Conservation (phyloP, 2,329 filamentous ascomycete genomes). For the Fusarium mangiferae region DNA sequence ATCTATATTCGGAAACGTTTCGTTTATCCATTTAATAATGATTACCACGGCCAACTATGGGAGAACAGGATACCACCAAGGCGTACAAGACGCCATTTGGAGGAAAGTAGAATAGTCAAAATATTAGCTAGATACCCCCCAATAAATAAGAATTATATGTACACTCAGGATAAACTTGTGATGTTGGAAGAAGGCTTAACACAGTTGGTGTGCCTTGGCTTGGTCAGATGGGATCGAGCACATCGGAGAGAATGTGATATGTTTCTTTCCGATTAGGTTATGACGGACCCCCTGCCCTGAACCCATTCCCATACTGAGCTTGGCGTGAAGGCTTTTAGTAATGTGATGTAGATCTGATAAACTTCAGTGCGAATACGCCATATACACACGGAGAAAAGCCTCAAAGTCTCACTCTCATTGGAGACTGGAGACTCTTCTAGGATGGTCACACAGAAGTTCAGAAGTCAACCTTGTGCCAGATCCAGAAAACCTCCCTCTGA, state of each 20-base stretch:
- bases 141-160: background rate
- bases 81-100: background rate
- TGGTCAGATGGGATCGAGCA: background rate
- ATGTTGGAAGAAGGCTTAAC: background rate
- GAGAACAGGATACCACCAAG: constrained; percentile 1
- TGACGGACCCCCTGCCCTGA: background rate
- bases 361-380: background rate
- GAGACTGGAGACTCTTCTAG: background rate
- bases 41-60: constrained; percentile 8
- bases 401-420: background rate
- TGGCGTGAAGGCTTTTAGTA: background rate
- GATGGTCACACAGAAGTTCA: background rate
- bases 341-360: background rate
- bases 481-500: background rate
- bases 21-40: constrained; percentile 12
- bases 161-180: background rate
- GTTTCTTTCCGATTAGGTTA: background rate
- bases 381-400: background rate
- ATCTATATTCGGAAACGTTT: background rate
- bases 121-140: background rate
- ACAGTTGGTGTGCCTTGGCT: background rate
- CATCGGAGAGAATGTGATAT: background rate
- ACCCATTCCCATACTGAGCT: constrained; percentile 1
- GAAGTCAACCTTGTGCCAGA: too few species aligned
- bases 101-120: background rate